Evolutionary conservation across 305 asterid species (phyloP).

Genomic region (Vinca major): DNA sequence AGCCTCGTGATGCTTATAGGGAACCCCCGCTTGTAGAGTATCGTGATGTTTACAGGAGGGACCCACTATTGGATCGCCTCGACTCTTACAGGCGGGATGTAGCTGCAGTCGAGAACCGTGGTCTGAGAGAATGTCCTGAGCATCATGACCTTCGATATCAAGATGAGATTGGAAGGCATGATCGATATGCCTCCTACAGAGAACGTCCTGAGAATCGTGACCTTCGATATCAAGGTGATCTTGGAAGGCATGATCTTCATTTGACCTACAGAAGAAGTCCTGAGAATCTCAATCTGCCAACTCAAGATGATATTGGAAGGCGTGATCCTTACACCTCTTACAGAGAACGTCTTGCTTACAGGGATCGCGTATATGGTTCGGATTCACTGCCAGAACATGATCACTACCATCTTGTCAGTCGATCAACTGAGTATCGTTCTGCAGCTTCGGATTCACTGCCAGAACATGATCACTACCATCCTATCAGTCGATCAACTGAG

Average conservation of each 20-base stretch:
- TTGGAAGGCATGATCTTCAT: background rate
- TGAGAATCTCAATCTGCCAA: background rate
- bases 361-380: background rate
- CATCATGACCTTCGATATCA: background rate
- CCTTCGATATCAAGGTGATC: background rate
- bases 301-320: slow-evolving; percentile 16
- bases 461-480: slow-evolving; percentile 4
- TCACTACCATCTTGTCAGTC: background rate
- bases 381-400: slow-evolving; percentile 3
- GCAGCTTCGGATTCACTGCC: background rate
- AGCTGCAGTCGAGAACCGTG: slow-evolving; percentile 15
- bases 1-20: slow-evolving; percentile 17
- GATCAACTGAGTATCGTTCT: background rate
- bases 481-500: background rate
- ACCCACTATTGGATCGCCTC: slow-evolving; percentile 17
- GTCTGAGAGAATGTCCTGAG: background rate
- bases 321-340: slow-evolving; percentile 26
- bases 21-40: slow-evolving; percentile 2
- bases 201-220: slow-evolving; percentile 21
- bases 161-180: slow-evolving; percentile 24
- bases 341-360: slow-evolving; percentile 2
- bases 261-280: background rate
- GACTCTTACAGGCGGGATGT: slow-evolving; percentile 24
- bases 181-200: slow-evolving; percentile 25
- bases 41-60: slow-evolving; percentile 24